Evolutionary conservation across 768 basidiomycete species (phyloP), one percentile per base, ranked within the genome.

Genomic region (Brasilioporus rufonigricans): DNA sequence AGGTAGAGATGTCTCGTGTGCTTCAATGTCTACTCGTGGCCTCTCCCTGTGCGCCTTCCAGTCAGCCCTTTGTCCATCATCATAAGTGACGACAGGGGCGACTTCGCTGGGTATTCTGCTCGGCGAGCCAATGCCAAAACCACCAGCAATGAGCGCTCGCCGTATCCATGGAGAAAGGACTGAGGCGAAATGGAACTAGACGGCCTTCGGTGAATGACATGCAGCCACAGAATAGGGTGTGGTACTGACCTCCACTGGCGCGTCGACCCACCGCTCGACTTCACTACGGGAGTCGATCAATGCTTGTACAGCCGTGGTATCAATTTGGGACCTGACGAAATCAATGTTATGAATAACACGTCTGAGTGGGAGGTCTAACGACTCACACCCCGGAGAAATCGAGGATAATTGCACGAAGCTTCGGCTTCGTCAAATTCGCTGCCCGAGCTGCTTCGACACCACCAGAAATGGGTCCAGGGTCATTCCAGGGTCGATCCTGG

Each of bases 81-180:
- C 75, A 57, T 84, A 83, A 1, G 88, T 83, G n/a, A 90, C 85
- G 48, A 94, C 84, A 23, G 87, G 76, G 5, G 89, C 91, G 52
- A 95, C 76, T 62, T 96, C 94, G 21, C 72, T 74, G 12, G 78
- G 78, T 0, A 71, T 59, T 19, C 65, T 69, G 10, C 73, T 56
- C 3, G 77, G 67, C 14, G 69, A 67, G n/a, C 91, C 89, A 19
- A 78, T 78, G 9, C 96, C 96, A 67, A 98, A 98, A 2, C 93
- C 93, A 55, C 89, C 95, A 5, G 94, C 92, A 44, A 93, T 74
- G 32, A 95, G 79, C 5, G 91, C 91, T 47, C 95, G 88, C 51
- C 89, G 84, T 55, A 93, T 91, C 96, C 95, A 99, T 0, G 93
- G 93, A 1, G 92, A 93, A 51, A 95, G 82, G 33, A 98, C 78